phyloP scores from a whole-genome alignment of 345 rosid species.

The Linum trigynum region DNA sequence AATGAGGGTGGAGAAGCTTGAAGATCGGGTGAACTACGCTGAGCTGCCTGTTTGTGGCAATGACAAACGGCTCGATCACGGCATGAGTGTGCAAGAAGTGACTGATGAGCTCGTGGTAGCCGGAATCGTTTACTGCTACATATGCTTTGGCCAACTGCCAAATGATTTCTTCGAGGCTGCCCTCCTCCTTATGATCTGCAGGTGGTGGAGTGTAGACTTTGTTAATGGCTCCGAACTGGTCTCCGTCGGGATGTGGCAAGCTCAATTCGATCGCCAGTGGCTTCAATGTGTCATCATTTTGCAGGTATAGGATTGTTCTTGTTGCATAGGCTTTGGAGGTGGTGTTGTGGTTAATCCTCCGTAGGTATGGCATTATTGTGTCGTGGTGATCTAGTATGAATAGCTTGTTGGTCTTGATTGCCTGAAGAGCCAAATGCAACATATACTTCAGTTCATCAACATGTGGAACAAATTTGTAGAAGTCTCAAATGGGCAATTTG shows the following conservation, averaged over 20 bases:
- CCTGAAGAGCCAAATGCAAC: constrained; percentile 1
- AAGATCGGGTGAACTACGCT: constrained; percentile 72
- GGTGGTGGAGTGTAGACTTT: constrained; percentile 20
- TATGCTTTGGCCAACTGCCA: constrained; percentile 34
- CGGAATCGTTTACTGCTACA: constrained; percentile 23
- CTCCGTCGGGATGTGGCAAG: constrained; percentile 17
- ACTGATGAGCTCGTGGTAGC: constrained; percentile 29
- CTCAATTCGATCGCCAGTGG: constrained; percentile 7
- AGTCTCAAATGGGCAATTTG: no score
- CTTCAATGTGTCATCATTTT: constrained; percentile 3
- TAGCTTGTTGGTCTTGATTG: constrained; percentile 3
- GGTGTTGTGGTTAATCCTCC: background rate
- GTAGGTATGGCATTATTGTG: constrained; percentile 7
- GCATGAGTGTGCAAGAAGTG: constrained; percentile 59
- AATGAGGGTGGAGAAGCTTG: constrained; percentile 71
- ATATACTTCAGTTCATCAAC: background rate
- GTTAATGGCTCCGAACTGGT: constrained; percentile 5
- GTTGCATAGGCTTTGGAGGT: constrained; percentile 4
- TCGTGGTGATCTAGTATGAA: constrained; percentile 10
- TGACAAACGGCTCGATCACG: constrained; percentile 56
- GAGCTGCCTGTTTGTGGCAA: constrained; percentile 68
- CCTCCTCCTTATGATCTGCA: background rate
- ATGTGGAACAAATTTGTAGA: background rate
- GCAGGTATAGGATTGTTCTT: constrained; percentile 2
- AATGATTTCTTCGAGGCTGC: constrained; percentile 11